phyloP scores from a whole-genome alignment of 495 filamentous ascomycete species.

The Lophiotrema nucula region DNA sequence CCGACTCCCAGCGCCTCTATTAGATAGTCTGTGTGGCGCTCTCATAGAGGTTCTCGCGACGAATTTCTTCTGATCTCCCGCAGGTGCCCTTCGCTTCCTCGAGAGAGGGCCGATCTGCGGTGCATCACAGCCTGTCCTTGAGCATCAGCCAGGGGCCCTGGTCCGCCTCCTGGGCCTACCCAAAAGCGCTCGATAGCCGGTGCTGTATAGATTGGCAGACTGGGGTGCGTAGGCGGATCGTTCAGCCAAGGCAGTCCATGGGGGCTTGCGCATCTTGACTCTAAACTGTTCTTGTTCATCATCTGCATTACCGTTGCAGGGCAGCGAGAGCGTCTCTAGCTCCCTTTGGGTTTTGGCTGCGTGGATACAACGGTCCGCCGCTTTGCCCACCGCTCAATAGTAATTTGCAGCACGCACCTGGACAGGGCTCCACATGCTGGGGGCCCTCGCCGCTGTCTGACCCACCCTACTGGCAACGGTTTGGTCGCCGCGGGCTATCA shows the following conservation, averaged over 20 bases:
- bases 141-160: constrained; percentile 9
- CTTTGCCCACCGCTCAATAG: constrained; percentile 19
- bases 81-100: background rate
- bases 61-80: background rate
- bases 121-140: constrained; percentile 35
- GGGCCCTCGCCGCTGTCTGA: constrained; percentile 31
- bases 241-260: constrained; percentile 16
- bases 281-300: constrained; percentile 20
- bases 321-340: constrained; percentile 5
- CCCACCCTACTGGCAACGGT: constrained; percentile 36
- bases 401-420: constrained; percentile 20
- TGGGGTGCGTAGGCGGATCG: constrained; percentile 29
- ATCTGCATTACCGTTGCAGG: constrained; percentile 35
- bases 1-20: no score
- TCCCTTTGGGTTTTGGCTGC: constrained; percentile 12
- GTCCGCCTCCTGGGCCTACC: constrained; percentile 16
- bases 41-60: background rate
- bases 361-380: constrained; percentile 30
- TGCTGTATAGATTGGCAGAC: constrained; percentile 34
- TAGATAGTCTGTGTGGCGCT: no score
- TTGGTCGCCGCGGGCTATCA: constrained; percentile 24
- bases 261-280: constrained; percentile 19
- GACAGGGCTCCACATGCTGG: constrained; percentile 15
- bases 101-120: constrained; percentile 32
- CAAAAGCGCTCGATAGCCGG: constrained; percentile 34